These are phyloP conservation scores for Ustilago shanxiensis DNA, from an alignment of 1,284 basidiomycete genomes.

Conservation along the genomic window DNA sequence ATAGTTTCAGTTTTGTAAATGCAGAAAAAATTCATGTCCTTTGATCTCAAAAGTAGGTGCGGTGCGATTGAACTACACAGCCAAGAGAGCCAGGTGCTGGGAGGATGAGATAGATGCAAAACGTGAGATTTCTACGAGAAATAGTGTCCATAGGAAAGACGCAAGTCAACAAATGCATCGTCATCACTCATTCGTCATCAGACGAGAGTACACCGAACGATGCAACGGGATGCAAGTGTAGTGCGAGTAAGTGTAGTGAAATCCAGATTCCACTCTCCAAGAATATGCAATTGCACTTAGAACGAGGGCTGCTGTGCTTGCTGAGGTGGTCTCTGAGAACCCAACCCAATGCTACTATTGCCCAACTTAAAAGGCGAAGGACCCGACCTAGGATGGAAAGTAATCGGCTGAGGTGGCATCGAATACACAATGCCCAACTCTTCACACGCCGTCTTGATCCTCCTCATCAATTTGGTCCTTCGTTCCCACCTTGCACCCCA, in stretches of 20 bases:
- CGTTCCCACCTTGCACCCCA: constrained; percentile 79
- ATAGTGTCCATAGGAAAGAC: too few species aligned
- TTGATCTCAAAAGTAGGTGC: too few species aligned
- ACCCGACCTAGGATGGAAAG: constrained; percentile 56
- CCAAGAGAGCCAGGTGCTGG: too few species aligned
- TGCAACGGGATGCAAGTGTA: too few species aligned
- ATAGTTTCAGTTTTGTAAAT: constrained; percentile 2
- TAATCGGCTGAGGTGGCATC: constrained; percentile 63
- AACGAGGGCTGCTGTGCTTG: constrained; percentile 14
- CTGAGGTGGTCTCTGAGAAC: constrained; percentile 8
- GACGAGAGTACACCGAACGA: too few species aligned
- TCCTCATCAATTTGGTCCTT: constrained; percentile 65
- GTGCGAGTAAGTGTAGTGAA: too few species aligned
- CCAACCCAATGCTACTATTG: background rate
- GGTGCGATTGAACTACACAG: too few species aligned
- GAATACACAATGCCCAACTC: constrained; percentile 58
- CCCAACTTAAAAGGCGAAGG: constrained; percentile 49
- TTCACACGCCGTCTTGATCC: constrained; percentile 57
- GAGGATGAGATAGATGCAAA: constrained; percentile 1
- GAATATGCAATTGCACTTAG: too few species aligned
- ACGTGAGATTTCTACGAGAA: background rate
- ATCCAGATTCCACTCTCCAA: too few species aligned
- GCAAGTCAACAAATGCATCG: too few species aligned
- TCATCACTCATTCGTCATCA: too few species aligned
- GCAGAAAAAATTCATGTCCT: background rate